A percentile compares a stretch with the other conserved stretches of the same genome.
Evolutionary conservation across 192 early-diverging fungal species (phyloP).

Genomic region (Backusella luteola): DNA sequence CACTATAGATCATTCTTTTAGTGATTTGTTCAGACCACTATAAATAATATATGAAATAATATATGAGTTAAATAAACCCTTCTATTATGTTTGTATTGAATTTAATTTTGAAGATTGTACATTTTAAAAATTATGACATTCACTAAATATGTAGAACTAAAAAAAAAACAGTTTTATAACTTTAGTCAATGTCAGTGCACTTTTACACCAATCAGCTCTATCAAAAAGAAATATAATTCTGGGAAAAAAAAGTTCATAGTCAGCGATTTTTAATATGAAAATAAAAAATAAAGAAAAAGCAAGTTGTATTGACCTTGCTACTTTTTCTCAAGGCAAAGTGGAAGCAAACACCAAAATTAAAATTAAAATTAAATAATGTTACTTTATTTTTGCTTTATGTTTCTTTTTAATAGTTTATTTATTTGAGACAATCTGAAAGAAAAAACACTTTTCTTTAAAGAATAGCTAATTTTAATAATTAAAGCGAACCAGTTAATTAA

Average conservation of each 20-base stretch:
- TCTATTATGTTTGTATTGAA: background rate
- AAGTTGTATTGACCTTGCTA: background rate
- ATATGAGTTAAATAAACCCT: background rate
- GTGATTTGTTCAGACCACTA: background rate
- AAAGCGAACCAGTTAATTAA: background rate
- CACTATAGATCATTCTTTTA: background rate
- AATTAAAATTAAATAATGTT: background rate
- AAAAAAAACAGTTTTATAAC: background rate
- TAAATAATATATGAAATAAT: background rate
- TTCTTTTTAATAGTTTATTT: background rate
- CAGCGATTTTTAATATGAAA: background rate
- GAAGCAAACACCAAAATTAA: background rate
- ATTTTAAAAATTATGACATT: background rate
- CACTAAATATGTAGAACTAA: background rate
- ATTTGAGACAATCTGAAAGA: background rate
- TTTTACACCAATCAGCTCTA: background rate
- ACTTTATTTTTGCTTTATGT: background rate
- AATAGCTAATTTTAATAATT: background rate
- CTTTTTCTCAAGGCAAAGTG: background rate
- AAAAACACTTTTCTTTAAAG: constrained; percentile 1
- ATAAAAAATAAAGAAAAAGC: background rate
- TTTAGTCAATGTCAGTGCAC: background rate
- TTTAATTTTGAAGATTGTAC: background rate
- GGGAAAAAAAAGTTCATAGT: background rate
- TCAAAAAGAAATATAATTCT: background rate